Evolutionary conservation across 2,329 filamentous ascomycete species (phyloP), one percentile per base, ranked within the genome.

Genomic region (Xylariaceae sp.): DNA sequence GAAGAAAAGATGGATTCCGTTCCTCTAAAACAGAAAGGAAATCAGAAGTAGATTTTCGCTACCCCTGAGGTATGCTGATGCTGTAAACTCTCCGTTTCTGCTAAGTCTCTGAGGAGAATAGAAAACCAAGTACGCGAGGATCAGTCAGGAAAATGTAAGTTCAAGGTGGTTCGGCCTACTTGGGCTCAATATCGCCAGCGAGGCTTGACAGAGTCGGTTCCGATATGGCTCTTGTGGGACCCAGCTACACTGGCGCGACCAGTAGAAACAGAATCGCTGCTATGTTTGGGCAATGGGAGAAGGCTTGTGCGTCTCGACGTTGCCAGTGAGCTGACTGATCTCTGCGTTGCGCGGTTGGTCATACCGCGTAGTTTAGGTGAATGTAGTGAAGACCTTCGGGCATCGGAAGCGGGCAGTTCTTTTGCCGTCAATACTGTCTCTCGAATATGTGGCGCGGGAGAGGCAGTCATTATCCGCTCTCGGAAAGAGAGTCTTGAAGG

Each of bases 261-360:
- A 17, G 47, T 59, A 55, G 59, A 18, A 48, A 57, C 8, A 54
- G 48, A 9, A 48, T 56, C 56, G 34, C 17, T 30, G 23, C 23
- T 73, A 2, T 66, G 58, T 55, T 70, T 77, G 0, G 79, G 75
- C 57, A 80, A 75, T 15, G 84, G 82, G 18, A 87, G 72, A 59
- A 86, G 67, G 66, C 83, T 85, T 3, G 72, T 76, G 35, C 84
- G 79, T 61, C 83, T 58, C 73, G 76, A 17, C 2, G 74, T 72
- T 5, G 82, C 80, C 50, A 87, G 67, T 2, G 84, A 86, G 69
- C 82, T 87, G 49, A 79, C 80, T 9, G 85, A 79, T 35, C 84
- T 78, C 47, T 69, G 72, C 66, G 66, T 71, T 23, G 62, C 62
- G 66, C 66, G 68, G 57, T 61, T 69, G 11, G 70, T 68, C 8